Evolutionary conservation across 176 grass and related monocot genomes (phyloP).

Genomic region (Oryza glaberrima): DNA sequence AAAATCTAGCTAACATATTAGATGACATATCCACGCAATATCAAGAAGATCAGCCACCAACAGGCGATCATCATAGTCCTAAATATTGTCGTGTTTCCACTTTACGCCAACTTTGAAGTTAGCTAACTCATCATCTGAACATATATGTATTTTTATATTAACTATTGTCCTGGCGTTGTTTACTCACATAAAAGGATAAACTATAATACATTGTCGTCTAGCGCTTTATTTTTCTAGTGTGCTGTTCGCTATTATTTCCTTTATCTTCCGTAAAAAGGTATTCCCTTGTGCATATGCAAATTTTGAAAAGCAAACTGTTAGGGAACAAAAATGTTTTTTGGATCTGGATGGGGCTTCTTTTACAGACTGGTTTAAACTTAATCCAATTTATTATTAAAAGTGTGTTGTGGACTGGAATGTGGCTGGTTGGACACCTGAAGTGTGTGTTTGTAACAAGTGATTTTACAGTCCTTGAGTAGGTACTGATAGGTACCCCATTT

Average conservation of each 20-base stretch:
- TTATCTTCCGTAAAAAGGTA: neutral
- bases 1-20: neutral
- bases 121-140: neutral
- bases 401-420: neutral
- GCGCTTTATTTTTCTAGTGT: neutral
- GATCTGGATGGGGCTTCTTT: conserved; percentile 5
- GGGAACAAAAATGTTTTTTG: neutral
- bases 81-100: neutral
- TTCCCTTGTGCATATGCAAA: conserved; percentile 3
- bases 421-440: neutral
- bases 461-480: no score
- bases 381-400: conserved; percentile 5
- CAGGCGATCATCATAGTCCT: neutral
- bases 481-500: no score
- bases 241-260: conserved; percentile 16
- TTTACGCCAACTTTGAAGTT: conserved; percentile 8
- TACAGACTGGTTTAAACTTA: conserved; percentile 6
- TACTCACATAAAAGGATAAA: conserved; percentile 9
- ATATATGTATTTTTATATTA: neutral
- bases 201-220: conserved; percentile 1
- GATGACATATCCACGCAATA: conserved; percentile 9
- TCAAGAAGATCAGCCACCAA: neutral
- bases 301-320: conserved; percentile 15
- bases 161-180: conserved; percentile 17
- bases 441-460: neutral